These are phyloP conservation scores for Agarophyton chilense DNA, from an alignment of 23 red algal species.

Conservation along the genomic window DNA sequence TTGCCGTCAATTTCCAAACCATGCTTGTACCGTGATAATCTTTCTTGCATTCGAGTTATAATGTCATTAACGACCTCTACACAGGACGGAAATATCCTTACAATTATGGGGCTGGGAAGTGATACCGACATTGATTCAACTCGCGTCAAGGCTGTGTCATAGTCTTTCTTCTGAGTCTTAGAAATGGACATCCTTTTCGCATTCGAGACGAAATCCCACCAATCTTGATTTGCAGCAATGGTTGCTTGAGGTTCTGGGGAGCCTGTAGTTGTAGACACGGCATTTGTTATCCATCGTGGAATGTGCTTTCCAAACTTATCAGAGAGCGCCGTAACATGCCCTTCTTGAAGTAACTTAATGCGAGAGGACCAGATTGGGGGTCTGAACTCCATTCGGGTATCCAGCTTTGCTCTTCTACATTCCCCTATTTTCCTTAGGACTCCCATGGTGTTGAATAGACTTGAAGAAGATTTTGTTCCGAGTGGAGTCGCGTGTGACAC, in stretches of 20 bases:
- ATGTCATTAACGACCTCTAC: slow-evolving; percentile 54
- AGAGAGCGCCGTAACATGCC: slow-evolving; percentile 19
- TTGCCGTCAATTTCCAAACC: background rate
- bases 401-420: slow-evolving; percentile 20
- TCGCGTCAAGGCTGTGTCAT: background rate
- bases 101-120: background rate
- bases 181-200: slow-evolving; percentile 9
- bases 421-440: slow-evolving; percentile 30
- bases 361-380: slow-evolving; percentile 34
- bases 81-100: slow-evolving; percentile 31
- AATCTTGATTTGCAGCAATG: background rate
- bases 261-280: background rate
- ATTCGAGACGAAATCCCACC: slow-evolving; percentile 20
- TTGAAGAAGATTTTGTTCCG: slow-evolving; percentile 12
- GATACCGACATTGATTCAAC: slow-evolving; percentile 33
- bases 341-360: slow-evolving; percentile 21
- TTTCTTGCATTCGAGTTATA: slow-evolving; percentile 30
- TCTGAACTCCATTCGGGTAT: slow-evolving; percentile 21
- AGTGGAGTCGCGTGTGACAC: slow-evolving; percentile 39
- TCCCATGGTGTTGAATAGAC: slow-evolving; percentile 8
- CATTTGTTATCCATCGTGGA: background rate
- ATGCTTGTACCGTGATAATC: background rate
- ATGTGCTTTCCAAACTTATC: background rate
- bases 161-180: background rate
- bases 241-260: background rate